Base-by-base conservation (phyloP, 164 flowering plant genomes). In the Paratinospora sagittata region DNA sequence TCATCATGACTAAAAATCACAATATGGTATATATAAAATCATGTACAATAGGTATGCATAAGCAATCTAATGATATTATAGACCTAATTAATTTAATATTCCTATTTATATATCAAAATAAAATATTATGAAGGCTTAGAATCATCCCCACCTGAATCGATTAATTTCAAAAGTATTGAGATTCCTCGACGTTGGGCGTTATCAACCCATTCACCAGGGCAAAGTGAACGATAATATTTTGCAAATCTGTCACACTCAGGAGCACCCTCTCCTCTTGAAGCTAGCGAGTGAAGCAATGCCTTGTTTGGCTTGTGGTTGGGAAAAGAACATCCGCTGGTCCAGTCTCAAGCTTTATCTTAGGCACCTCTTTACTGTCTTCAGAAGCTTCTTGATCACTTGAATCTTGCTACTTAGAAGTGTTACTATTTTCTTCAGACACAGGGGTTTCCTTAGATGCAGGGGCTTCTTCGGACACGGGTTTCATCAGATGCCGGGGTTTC, bases 161-260 rank as follows among this genome's bases (percentile, higher is more conserved):
- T n/a, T n/a, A n/a, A n/a, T n/a, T n/a, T n/a, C n/a, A n/a, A n/a
- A n/a, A n/a, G n/a, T n/a, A n/a, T n/a, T n/a, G n/a, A n/a, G n/a
- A n/a, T n/a, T n/a, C n/a, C n/a, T n/a, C n/a, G n/a, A n/a, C n/a
- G n/a, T n/a, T n/a, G n/a, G n/a, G n/a, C n/a, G n/a, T n/a, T n/a
- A n/a, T n/a, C n/a, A n/a, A 95, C 98, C 98, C 98, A 95, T 86
- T 95, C 98, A 68, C 92, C 88, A 70, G 98, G 98, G 82, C 98
- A 92, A 74, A 94, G 97, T 47, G 98, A 70, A 2, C 97, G 93
- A 76, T 94, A 94, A 66, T 84, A 92, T 76, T 92, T 92, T 3
- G 97, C 97, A 70, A 92, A 95, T 84, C 88, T 95, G 41, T 90
- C 87, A 73, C 98, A 95, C 71, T 95, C 98, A 21, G 88, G 79